Evolutionary conservation across 768 basidiomycete species (phyloP), one percentile per base, ranked within the genome.

Genomic region (Lactarius hengduanensis): DNA sequence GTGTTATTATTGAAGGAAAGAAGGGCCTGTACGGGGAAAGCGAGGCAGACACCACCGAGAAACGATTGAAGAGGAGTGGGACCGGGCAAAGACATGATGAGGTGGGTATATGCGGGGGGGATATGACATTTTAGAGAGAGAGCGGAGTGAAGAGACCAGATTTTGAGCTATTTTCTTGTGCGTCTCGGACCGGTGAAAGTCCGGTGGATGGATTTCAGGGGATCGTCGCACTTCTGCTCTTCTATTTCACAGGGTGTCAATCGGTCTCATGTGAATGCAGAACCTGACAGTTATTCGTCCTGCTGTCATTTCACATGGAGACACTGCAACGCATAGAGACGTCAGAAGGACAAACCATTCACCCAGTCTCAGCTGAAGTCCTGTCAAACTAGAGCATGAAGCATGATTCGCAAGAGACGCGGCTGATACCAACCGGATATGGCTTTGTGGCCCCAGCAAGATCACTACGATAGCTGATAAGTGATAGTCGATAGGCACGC

Each of bases 1-100:
- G 82, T 80, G 63, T 77, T 78, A 28, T 86, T 84, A 63, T 85
- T 87, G 47, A 86, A 77, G 16, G 84, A 71, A 36, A 85, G 73
- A 5, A 87, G 76, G 18, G 81, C 74, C 69, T 87, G 83, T 3
- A 82, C 80, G 1, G 86, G 78, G 40, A 86, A 59, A 28, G 85
- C 75, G 26, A 88, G 76, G 55, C 81, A 79, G 32, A 84, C 60
- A 8, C 87, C 86, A 20, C 86, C 86, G 26, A 87, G 72, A 62
- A 87, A 79, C 22, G 86, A 84, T 58, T 80, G 79, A 32, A 85
- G 70, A 20, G 84, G 83, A 20, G 70, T 71, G 30, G 71, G 58
- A 38, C 63, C 63, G 56, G 63, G 57, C 13, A 43, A 13, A 41
- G 61, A 34, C 61, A 66, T 62, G 26, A 13, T 15, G 53, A 36